Conservation (phyloP, 2,329 filamentous ascomycete species). For the Chaetomium sp. region DNA sequence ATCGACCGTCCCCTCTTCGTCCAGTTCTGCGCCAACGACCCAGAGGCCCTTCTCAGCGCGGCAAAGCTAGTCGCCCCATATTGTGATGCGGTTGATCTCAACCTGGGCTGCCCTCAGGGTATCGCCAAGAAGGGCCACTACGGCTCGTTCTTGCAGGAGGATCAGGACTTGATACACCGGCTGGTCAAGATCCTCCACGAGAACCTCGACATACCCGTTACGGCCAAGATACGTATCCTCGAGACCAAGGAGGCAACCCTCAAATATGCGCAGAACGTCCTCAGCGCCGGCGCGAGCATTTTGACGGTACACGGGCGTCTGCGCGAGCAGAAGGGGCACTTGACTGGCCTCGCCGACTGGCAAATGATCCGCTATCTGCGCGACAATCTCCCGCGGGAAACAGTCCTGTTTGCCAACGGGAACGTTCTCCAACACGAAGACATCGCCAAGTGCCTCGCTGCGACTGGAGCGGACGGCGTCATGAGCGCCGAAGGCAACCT, state of each 20-base stretch:
- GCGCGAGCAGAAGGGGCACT: constrained; percentile 92
- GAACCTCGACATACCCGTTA: constrained; percentile 79
- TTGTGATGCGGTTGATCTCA: constrained; percentile 94
- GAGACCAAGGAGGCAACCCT: constrained; percentile 86
- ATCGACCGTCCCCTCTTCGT: constrained; percentile 90
- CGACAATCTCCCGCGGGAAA: constrained; percentile 80
- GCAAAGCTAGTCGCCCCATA: constrained; percentile 78
- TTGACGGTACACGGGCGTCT: constrained; percentile 88
- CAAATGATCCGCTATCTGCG: constrained; percentile 77
- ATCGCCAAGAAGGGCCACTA: constrained; percentile 91
- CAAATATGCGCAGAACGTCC: constrained; percentile 83
- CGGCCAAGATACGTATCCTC: constrained; percentile 89
- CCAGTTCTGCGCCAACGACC: constrained; percentile 92
- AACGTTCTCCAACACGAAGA: constrained; percentile 85
- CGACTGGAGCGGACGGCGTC: constrained; percentile 85
- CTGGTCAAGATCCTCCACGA: constrained; percentile 82
- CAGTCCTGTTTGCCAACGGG: constrained; percentile 95
- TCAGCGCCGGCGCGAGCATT: constrained; percentile 87
- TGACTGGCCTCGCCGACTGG: constrained; percentile 95
- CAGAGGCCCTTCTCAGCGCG: constrained; percentile 75
- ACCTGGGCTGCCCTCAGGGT: constrained; percentile 93
- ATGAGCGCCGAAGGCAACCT: constrained; percentile 98
- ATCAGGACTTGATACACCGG: constrained; percentile 79
- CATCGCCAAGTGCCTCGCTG: constrained; percentile 73
- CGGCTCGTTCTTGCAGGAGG: constrained; percentile 91